Evolutionary conservation across 495 filamentous ascomycete genomes (phyloP), one percentile per base, ranked within the genome.

Genomic region (Annulohypoxylon stygium): DNA sequence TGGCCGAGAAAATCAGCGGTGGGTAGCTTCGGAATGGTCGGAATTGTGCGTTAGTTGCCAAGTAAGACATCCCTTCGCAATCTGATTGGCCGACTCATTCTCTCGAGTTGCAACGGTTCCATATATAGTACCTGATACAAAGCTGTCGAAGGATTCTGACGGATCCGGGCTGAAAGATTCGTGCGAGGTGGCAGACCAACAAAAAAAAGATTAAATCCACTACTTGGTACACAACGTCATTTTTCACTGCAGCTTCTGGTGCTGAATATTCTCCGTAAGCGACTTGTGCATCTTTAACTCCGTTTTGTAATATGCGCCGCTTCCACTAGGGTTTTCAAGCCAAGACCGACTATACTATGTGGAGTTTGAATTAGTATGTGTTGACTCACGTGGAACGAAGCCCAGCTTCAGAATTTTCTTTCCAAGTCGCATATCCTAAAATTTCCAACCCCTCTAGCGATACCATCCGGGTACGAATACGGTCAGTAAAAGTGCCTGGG

Each of bases 1-100:
- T 59, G 23, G 59, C 53, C n/a, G 57, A 60, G 54, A 51, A 53
- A 23, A 25, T 43, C 16, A 54, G 34, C 58, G 60, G 65, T 73
- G 64, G 60, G 66, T 33, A 37, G 51, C 54, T 54, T 68, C 70
- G 70, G 70, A 60, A 60, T 57, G 25, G 18, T 59, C 70, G 65
- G 65, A 34, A 61, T 47, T 61, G 64, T 45, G 64, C 20, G 2
- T 61, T 64, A n/a, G 51, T 20, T 54, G 48, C 20, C 70, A 26
- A 43, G 41, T 36, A 36, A 36, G 34, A 36, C 34, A 36, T 36
- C 34, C 10, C 8, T 33, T 55, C 58, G 48, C 26, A n/a, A 36
- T 45, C 20, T 71, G 69, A 71, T 71, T 71, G 69, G 69, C 11
- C 20, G 26, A 11, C n/a, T 16, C 5, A 37, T 16, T 20, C 4